Conservation (phyloP, 2,329 filamentous ascomycete species). For the Aulographum hederae region DNA sequence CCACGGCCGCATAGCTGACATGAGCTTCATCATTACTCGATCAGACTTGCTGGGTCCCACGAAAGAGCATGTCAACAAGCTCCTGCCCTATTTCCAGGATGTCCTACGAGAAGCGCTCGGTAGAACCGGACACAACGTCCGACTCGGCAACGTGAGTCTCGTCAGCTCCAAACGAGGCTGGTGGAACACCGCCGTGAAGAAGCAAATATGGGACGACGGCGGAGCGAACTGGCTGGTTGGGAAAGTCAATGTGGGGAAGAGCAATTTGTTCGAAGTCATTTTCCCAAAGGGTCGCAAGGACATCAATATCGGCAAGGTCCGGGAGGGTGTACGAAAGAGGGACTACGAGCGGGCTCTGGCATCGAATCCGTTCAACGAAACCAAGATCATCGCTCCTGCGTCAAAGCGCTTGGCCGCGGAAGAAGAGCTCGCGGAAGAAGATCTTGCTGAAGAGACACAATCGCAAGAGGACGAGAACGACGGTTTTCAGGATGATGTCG, state of each 20-base stretch:
- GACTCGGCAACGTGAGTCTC: constrained; percentile 73
- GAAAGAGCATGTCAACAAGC: constrained; percentile 63
- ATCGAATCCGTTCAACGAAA: constrained; percentile 3
- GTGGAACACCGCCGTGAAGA: constrained; percentile 79
- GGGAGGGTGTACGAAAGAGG: constrained; percentile 5
- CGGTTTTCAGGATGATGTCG: constrained; percentile 6
- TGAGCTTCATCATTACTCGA: constrained; percentile 83
- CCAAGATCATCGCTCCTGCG: constrained; percentile 14
- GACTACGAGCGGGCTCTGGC: too few species aligned
- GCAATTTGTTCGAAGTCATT: constrained; percentile 69
- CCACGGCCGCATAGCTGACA: constrained; percentile 48
- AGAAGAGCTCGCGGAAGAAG: neutral
- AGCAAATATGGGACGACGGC: constrained; percentile 67
- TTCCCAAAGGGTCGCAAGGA: constrained; percentile 51
- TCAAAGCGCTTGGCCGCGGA: neutral
- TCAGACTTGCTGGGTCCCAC: constrained; percentile 70
- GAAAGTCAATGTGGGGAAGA: constrained; percentile 98
- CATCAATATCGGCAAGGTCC: constrained; percentile 15
- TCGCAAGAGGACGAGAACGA: neutral
- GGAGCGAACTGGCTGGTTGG: constrained; percentile 91
- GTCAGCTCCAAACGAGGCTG: constrained; percentile 75
- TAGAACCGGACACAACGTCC: constrained; percentile 44
- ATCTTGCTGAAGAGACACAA: neutral
- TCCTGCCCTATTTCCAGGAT: constrained; percentile 72
- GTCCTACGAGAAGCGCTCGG: constrained; percentile 64